Percentiles rank a stretch among this genome's conserved stretches.
Evolutionary conservation across 352 stramenopile genomes (phyloP).

Genomic region (Phytophthora cajani): DNA sequence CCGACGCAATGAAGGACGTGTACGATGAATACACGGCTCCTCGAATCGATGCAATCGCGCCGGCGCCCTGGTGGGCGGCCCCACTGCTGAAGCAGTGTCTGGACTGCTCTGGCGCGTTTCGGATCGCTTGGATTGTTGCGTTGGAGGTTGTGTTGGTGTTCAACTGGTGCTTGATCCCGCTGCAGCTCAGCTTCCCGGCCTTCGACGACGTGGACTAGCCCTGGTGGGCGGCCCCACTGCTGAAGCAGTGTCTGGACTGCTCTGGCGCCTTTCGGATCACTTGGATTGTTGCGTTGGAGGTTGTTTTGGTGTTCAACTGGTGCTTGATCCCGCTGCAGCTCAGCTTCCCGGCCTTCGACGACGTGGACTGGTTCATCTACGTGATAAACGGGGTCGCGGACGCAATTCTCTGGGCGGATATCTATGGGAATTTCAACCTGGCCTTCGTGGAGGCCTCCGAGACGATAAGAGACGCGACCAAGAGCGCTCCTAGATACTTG

Average conservation of each 20-base stretch:
- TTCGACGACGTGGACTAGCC: conserved; percentile 25
- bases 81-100: conserved; percentile 25
- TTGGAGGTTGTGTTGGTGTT: conserved; percentile 44
- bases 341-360: conserved; percentile 42
- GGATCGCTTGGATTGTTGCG: conserved; percentile 24
- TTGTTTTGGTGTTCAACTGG: conserved; percentile 53
- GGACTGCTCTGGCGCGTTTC: conserved; percentile 12
- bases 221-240: conserved; percentile 21
- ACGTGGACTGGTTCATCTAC: conserved; percentile 30
- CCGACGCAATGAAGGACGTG: conserved; percentile 19
- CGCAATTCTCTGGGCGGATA: conserved; percentile 46
- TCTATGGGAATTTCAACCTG: conserved; percentile 58
- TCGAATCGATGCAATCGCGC: neutral
- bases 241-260: conserved; percentile 27
- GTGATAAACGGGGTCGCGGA: conserved; percentile 35
- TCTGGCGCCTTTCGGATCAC: conserved; percentile 5
- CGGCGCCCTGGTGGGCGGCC: conserved; percentile 16
- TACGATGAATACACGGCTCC: conserved; percentile 21
- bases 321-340: conserved; percentile 49
- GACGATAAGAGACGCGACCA: conserved; percentile 33
- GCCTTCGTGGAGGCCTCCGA: conserved; percentile 35
- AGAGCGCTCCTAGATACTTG: conserved; percentile 37
- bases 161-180: conserved; percentile 51
- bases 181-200: conserved; percentile 50
- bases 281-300: conserved; percentile 30